Evolutionary conservation across 202 grass and related monocot genomes (phyloP).

Genomic region (Panicum hallii): DNA sequence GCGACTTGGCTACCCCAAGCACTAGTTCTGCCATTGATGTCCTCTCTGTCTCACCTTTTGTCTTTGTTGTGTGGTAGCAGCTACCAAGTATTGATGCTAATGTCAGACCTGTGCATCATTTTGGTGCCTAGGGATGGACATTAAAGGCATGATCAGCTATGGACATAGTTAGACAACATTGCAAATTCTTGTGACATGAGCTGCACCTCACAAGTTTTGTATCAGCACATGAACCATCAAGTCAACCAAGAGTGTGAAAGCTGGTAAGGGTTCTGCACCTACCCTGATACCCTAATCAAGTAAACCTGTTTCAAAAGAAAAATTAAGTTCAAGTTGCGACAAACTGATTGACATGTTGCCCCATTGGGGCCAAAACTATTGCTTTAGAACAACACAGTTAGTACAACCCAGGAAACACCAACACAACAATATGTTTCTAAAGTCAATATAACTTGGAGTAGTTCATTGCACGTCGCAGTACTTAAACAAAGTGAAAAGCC

Average conservation of each 20-base stretch:
- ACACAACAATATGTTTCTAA: too few relatives aligned
- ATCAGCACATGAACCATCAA: background rate
- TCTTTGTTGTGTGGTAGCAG: background rate
- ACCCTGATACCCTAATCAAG: background rate
- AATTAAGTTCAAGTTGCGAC: background rate
- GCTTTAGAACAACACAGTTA: too few relatives aligned
- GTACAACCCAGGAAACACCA: too few relatives aligned
- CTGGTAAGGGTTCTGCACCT: background rate
- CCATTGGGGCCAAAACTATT: too few relatives aligned
- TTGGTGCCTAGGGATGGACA: background rate
- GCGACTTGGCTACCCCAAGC: background rate
- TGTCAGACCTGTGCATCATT: background rate
- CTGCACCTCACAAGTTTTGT: background rate
- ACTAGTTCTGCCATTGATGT: background rate
- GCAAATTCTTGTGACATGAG: background rate
- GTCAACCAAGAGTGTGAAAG: background rate
- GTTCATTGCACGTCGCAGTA: too few relatives aligned
- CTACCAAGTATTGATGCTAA: background rate
- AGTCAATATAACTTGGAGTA: too few relatives aligned
- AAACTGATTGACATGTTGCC: too few relatives aligned
- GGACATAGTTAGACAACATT: background rate
- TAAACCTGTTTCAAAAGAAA: background rate
- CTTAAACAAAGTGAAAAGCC: too few relatives aligned
- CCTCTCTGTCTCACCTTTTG: background rate
- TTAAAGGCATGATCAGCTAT: background rate